Evolutionary conservation across 2,329 filamentous ascomycete genomes (phyloP), one percentile per base, ranked within the genome.

Genomic region (Samsoniella hepiali): DNA sequence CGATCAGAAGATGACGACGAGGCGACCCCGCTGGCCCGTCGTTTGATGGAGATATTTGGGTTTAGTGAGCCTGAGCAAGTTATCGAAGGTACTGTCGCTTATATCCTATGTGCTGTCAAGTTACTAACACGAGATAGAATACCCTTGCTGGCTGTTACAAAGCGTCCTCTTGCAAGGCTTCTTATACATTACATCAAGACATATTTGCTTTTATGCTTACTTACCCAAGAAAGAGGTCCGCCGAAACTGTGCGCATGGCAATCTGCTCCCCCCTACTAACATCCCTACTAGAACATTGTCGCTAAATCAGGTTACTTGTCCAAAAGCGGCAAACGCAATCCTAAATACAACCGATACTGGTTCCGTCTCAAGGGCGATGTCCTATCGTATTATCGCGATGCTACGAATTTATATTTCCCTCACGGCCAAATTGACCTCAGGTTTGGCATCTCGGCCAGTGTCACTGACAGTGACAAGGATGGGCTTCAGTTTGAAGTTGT

Each of bases 141-240:
- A 96, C 73, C 91, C 93, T 9, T 98, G 94, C 77, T 97, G 92
- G 88, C 79, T 98, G 45, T 79, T 98, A 40, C 93, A 97, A 74
- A 97, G 90, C 72, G 92, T 97, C 51, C 80, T 98, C 36, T 83
- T 98, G 9, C 93, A 97, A 73, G 95, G 95, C 6, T 97, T 95
- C 74, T 89, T 99, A 84, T 98, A 98, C 77, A 91, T 99, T 71
- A 98, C 95, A 0, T 83, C 90, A 65, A 90, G 89, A 69, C 95
- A 99, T 73, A 90, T 98, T 65, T 97, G 93, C 77, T 99, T 98
- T 75, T 98, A 97, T 73, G 93, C 95, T 45, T 97, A 97, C 73
- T 83, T 98, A n/a, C 93, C 93, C 7, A 96, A 93, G 80, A 97
- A 95, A 81, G 87, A 90, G 58, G 90, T 91, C 81, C 76, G 88